Evolutionary conservation across 441 rosid genomes (phyloP), one percentile per base, ranked within the genome.

Genomic region (Populus hybrid): DNA sequence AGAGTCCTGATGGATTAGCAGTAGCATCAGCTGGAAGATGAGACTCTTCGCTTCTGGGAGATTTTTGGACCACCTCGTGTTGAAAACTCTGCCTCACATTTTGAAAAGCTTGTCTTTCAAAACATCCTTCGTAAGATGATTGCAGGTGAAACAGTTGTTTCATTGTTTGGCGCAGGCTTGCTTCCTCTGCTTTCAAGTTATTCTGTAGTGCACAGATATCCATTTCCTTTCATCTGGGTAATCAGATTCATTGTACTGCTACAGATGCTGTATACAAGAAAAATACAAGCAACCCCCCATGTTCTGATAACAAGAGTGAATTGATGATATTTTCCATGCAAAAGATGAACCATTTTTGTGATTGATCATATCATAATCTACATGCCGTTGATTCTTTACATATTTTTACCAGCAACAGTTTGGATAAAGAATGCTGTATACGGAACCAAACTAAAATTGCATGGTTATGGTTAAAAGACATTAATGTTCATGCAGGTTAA

Each of bases 21-120:
- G 89, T 82, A 67, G 85, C 78, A 73, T 88, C 88, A 20, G 89
- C 88, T 16, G 89, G 79, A 4, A 23, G 90, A 87, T 36, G 87
- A 84, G 82, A 88, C 90, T 14, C 81, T 85, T 79, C 83, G 88
- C 14, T 85, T 87, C 12, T 88, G 92, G 90, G 86, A 87, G 8
- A 78, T 86, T 46, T 90, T 87, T 30, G 91, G 90, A 76, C 89
- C 86, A 16, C 87, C 89, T 74, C 26, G 42, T 11, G 18, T 21
- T 11, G 76, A 81, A 67, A 73, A 78, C 50, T 67, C 79, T 10
- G 73, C 82, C 40, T 82, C 92, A 21, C 63, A 75, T 35, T 86
- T 87, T 63, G 83, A 78, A 42, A 78, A 81, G 78, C 85, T 88
- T 86, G 73, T 88, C 88, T 57, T 76, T 89, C 4, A 86, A 84